Conservation (phyloP, 306 rosid species). For the Lathyrus sativus region DNA sequence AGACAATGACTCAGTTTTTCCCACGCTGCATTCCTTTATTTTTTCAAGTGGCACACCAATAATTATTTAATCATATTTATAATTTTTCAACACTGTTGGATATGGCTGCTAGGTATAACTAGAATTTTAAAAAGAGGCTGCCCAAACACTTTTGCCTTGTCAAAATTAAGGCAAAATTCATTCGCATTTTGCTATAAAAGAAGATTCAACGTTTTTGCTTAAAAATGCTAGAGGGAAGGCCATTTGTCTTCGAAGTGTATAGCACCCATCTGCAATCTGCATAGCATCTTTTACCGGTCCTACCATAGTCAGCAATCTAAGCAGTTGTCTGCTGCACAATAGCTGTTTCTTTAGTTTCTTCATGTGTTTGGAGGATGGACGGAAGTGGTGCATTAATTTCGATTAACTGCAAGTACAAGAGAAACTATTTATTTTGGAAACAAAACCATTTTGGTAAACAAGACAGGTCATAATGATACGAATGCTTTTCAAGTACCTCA, state of each 20-base stretch:
- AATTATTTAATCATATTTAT: not conserved
- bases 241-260: not conserved
- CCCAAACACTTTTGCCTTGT: too few species aligned
- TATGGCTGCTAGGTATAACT: too few species aligned
- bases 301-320: too few species aligned
- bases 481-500: conserved; percentile 49
- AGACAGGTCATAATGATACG: not conserved
- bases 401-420: conserved; percentile 48
- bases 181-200: too few species aligned
- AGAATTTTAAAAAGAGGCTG: too few species aligned
- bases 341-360: conserved; percentile 30
- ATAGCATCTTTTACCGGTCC: too few species aligned
- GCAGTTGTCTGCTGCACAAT: not conserved
- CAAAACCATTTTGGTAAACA: conserved; percentile 1
- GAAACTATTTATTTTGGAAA: conserved; percentile 1
- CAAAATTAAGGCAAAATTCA: too few species aligned
- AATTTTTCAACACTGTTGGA: not conserved
- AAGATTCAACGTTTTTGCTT: too few species aligned
- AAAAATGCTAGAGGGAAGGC: too few species aligned
- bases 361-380: conserved; percentile 47
- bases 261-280: not conserved
- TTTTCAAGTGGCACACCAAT: not conserved
- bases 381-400: conserved; percentile 71
- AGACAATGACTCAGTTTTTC: not conserved
- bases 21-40: not conserved